Evolutionary conservation across 495 filamentous ascomycete species (phyloP).

Genomic region (Neurospora sp.): DNA sequence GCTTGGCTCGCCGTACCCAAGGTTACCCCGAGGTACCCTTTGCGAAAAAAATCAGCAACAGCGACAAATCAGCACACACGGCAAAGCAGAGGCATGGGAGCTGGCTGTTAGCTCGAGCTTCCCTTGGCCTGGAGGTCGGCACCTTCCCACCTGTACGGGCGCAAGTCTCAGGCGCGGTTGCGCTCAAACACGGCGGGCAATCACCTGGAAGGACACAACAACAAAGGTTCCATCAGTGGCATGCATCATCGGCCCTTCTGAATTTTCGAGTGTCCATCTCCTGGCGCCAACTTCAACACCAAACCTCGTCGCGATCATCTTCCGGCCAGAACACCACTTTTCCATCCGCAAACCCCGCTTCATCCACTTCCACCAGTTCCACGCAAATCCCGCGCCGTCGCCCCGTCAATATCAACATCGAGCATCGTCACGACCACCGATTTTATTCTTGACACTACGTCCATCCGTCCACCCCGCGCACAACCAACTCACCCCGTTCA

Average conservation of each 20-base stretch:
- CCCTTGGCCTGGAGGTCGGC: background rate
- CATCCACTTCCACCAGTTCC: slow-evolving; percentile 1
- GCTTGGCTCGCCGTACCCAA: slow-evolving; percentile 6
- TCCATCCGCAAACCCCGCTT: slow-evolving; percentile 13
- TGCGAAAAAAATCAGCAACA: slow-evolving; percentile 8
- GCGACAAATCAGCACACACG: slow-evolving; percentile 1
- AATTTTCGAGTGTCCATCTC: slow-evolving; percentile 21
- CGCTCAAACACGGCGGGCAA: slow-evolving; percentile 2
- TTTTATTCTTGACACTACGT: slow-evolving; percentile 1
- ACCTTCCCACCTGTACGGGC: background rate
- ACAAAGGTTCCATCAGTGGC: slow-evolving; percentile 7
- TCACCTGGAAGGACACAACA: slow-evolving; percentile 15
- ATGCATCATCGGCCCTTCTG: slow-evolving; percentile 19
- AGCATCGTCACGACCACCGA: slow-evolving; percentile 1
- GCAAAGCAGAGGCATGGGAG: background rate
- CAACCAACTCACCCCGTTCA: slow-evolving; percentile 9
- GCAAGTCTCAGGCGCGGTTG: background rate
- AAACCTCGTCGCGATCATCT: slow-evolving; percentile 11
- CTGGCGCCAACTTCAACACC: slow-evolving; percentile 16
- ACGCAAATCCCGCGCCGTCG: slow-evolving; percentile 4
- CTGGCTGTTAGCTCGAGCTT: slow-evolving; percentile 2
- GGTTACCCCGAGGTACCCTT: background rate
- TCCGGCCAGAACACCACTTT: background rate
- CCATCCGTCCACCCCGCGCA: slow-evolving; percentile 18
- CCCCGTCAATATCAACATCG: slow-evolving; percentile 9